Conservation (phyloP, 1,139 yeast genomes). For the Saccharomyces hybrid region DNA sequence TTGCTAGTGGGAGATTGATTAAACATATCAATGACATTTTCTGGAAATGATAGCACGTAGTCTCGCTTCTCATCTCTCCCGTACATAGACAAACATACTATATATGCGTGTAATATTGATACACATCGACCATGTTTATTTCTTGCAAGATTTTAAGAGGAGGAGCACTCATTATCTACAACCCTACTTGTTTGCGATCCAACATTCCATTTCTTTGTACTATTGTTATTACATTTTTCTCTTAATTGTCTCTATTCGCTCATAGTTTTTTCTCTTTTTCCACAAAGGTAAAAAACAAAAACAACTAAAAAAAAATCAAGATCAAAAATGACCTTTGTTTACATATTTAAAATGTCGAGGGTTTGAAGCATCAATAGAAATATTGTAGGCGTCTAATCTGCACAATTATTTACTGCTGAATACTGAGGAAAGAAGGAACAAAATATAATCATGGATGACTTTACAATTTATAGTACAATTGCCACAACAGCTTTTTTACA, state of each 20-base stretch:
- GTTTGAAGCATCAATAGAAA: background rate
- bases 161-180: background rate
- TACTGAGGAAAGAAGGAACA: background rate
- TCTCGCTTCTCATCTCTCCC: background rate
- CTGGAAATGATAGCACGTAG: conserved; percentile 35
- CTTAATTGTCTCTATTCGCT: background rate
- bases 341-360: background rate
- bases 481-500: background rate
- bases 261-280: background rate
- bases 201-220: background rate
- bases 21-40: conserved; percentile 63
- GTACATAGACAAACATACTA: background rate
- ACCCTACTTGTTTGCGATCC: background rate
- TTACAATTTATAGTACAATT: background rate
- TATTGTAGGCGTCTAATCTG: background rate
- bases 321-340: background rate
- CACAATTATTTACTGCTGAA: background rate
- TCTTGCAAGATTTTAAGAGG: background rate
- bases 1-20: conserved; percentile 58
- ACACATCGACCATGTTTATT: background rate
- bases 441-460: background rate
- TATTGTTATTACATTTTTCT: background rate
- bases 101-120: background rate
- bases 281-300: background rate
- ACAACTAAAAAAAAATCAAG: background rate